These are phyloP conservation scores for Vigna nakashimae DNA, from an alignment of 306 rosid genomes.

Conservation along the genomic window DNA sequence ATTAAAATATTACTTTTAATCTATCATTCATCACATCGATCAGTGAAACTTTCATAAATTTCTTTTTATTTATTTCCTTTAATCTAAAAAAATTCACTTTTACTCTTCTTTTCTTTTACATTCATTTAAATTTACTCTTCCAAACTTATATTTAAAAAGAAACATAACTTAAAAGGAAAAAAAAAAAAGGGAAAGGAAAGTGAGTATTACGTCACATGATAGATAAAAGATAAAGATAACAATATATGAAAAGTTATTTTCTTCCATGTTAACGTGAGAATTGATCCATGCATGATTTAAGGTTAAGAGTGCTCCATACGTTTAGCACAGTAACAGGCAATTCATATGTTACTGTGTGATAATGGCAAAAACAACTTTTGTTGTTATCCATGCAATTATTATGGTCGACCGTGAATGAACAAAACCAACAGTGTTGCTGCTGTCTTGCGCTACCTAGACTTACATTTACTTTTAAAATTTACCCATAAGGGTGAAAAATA, in stretches of 20 bases:
- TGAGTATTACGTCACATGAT: too few relatives aligned
- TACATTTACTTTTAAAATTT: slow-evolving; percentile 20
- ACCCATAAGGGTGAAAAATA: slow-evolving; percentile 19
- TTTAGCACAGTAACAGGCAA: slow-evolving; percentile 17
- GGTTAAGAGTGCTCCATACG: slow-evolving; percentile 22
- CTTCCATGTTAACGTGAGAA: not conserved
- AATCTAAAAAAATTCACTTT: too few relatives aligned
- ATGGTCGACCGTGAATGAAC: slow-evolving; percentile 21
- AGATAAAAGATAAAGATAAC: too few relatives aligned
- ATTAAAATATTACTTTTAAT: too few relatives aligned
- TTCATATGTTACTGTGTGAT: not conserved
- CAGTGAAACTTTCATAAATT: too few relatives aligned
- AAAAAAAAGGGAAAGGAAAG: too few relatives aligned
- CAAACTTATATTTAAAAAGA: too few relatives aligned
- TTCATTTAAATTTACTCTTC: too few relatives aligned
- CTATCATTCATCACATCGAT: too few relatives aligned
- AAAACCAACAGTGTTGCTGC: slow-evolving; percentile 11
- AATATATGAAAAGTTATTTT: not conserved
- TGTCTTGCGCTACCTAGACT: slow-evolving; percentile 20
- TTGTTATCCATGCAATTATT: slow-evolving; percentile 34
- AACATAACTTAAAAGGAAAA: too few relatives aligned
- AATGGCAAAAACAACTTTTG: slow-evolving; percentile 25
- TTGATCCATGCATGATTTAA: not conserved
- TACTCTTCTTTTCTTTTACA: too few relatives aligned
- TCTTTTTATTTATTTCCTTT: too few relatives aligned